Conservation (phyloP, 495 filamentous ascomycete genomes). For the Aspergillus coremiiformis region DNA sequence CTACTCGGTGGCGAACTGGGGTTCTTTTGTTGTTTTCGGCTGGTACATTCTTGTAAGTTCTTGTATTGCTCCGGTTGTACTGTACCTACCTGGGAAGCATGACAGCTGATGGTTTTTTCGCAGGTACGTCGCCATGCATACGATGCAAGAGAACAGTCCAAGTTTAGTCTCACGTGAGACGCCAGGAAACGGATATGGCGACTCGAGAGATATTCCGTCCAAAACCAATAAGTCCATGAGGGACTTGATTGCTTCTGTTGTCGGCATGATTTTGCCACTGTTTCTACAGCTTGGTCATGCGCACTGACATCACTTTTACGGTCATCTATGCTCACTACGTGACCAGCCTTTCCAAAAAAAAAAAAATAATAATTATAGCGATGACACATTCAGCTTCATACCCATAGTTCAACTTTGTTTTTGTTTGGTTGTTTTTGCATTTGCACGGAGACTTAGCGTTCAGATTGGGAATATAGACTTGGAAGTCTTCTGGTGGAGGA, state of each 20-base stretch:
- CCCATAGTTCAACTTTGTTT: neutral
- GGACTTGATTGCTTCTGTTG: constrained; percentile 64
- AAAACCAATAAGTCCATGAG: constrained; percentile 40
- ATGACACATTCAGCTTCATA: neutral
- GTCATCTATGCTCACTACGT: constrained; percentile 3
- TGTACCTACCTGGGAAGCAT: no score
- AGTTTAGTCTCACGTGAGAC: constrained; percentile 41
- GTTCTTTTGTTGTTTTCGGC: constrained; percentile 86
- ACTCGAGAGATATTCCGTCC: constrained; percentile 36
- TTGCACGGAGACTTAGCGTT: neutral
- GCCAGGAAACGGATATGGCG: constrained; percentile 59
- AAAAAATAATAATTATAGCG: no score
- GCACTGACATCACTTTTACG: constrained; percentile 39
- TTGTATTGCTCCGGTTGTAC: neutral
- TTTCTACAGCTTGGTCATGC: constrained; percentile 88
- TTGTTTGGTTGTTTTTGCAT: neutral
- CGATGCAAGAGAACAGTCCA: constrained; percentile 77
- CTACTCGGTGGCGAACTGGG: constrained; percentile 80
- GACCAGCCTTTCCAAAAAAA: neutral
- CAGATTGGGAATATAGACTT: neutral
- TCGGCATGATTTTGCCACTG: constrained; percentile 85
- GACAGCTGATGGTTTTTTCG: neutral
- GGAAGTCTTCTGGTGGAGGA: neutral
- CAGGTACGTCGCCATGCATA: constrained; percentile 97
- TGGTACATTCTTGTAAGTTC: constrained; percentile 85